These are phyloP conservation scores for Yarrowia divulgata DNA, from an alignment of 805 yeast genomes.

Conservation along the genomic window DNA sequence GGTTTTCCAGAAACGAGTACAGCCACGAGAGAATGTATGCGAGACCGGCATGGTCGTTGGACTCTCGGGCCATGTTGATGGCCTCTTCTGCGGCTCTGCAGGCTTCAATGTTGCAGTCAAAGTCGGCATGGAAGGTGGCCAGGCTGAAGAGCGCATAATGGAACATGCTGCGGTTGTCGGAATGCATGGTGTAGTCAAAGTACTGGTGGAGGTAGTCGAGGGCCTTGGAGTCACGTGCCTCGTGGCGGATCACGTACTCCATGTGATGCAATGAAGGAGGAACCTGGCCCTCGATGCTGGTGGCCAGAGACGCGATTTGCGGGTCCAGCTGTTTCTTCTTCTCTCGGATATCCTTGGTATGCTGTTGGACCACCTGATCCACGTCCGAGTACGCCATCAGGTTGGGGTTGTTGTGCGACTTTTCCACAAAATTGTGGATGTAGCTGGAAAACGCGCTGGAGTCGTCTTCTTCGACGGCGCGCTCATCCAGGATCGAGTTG, in stretches of 20 bases:
- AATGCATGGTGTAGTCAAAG: conserved; percentile 79
- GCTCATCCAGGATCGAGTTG: conserved; percentile 9
- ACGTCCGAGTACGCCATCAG: conserved; percentile 36
- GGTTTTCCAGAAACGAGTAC: conserved; percentile 68
- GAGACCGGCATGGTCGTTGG: conserved; percentile 74
- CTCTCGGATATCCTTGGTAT: conserved; percentile 58
- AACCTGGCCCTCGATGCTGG: conserved; percentile 49
- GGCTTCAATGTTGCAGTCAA: conserved; percentile 72
- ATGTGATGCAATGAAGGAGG: conserved; percentile 63
- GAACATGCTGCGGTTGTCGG: conserved; percentile 66
- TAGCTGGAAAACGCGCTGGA: conserved; percentile 13
- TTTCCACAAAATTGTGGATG: conserved; percentile 21
- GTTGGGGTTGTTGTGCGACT: conserved; percentile 19
- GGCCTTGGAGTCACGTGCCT: conserved; percentile 62
- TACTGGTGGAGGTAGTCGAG: conserved; percentile 63
- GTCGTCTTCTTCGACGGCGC: not conserved
- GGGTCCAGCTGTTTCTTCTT: conserved; percentile 55
- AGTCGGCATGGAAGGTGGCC: conserved; percentile 74
- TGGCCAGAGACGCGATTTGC: conserved; percentile 53
- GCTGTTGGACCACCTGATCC: conserved; percentile 46
- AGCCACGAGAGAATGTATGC: conserved; percentile 66
- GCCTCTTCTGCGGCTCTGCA: conserved; percentile 85
- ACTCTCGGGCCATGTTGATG: conserved; percentile 84
- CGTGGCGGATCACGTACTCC: conserved; percentile 65
- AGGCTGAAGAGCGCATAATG: conserved; percentile 78